Evolutionary conservation across 352 stramenopile genomes (phyloP), one percentile per base, ranked within the genome.

Genomic region (Globisporangium middletonii): DNA sequence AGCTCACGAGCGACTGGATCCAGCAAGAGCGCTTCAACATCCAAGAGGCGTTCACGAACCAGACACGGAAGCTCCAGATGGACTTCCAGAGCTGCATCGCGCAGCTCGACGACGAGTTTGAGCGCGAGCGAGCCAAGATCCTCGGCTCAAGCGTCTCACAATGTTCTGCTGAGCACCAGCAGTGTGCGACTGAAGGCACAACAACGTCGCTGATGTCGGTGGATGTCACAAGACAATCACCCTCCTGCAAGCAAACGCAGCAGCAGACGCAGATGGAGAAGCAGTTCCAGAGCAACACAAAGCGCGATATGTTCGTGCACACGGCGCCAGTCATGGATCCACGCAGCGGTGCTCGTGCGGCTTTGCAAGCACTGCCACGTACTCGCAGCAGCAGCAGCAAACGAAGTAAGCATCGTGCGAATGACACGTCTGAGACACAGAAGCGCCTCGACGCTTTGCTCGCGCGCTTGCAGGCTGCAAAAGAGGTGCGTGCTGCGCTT

Each of bases 1-100:
- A 74, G 15, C 49, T 73, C 33, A 60, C 71, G 35, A 63, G 70
- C 43, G 66, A 86, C 28, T 86, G 79, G 77, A 66, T 83, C 51
- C 58, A 71, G 8, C 77, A 88, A 46, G 79, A 89, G 42, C 75
- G 77, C 1, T 89, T 86, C 51, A 88, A 83, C 49, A 72, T 89
- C 43, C 69, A 89, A 50, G 73, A 88, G 42, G 79, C 79, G 2
- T 85, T 88, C 54, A 86, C 73, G 7, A 83, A 77, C 45, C 75
- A 88, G 55, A 75, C 66, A 0, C 73, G 72, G 41, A 78, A 83
- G 52, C 65, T 86, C 13, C 72, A 86, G 26, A 51, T 61, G 12
- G 79, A 88, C 38, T 69, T 80, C 47, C 57, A 70, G 54, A 57
- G 38, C 16, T 82, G 73, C 44, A 50, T 84, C 9, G 60, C 70